phyloP scores from a whole-genome alignment of 2,329 filamentous ascomycete species.

The Diaporthe vexans region DNA sequence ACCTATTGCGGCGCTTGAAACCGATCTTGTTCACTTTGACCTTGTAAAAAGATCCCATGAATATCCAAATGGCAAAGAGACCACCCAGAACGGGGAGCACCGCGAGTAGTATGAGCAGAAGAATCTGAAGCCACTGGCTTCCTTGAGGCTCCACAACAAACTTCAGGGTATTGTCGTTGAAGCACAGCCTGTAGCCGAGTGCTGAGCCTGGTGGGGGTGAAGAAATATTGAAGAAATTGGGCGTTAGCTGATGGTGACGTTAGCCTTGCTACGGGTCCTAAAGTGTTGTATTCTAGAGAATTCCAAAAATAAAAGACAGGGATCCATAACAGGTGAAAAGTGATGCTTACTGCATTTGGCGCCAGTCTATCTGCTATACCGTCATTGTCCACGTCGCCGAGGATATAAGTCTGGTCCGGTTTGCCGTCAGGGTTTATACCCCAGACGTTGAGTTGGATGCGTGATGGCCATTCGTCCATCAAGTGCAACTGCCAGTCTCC shows the following conservation, averaged over 20 bases:
- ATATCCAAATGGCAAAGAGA: conserved; percentile 64
- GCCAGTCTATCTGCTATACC: conserved; percentile 72
- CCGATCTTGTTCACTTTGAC: conserved; percentile 58
- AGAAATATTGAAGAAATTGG: conserved; percentile 72
- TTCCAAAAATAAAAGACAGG: no score
- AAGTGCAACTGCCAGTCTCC: conserved; percentile 71
- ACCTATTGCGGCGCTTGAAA: conserved; percentile 48
- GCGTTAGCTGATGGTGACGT: conserved; percentile 53
- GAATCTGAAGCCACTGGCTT: conserved; percentile 66
- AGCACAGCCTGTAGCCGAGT: conserved; percentile 67
- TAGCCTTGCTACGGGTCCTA: no score
- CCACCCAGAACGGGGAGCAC: conserved; percentile 66
- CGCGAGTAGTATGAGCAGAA: conserved; percentile 67
- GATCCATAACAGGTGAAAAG: no score
- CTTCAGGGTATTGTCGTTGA: conserved; percentile 67
- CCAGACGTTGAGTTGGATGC: conserved; percentile 75
- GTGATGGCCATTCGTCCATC: conserved; percentile 74
- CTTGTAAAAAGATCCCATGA: conserved; percentile 73
- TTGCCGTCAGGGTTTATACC: conserved; percentile 74
- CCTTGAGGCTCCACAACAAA: conserved; percentile 68
- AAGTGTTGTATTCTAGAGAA: no score
- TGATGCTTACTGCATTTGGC: conserved; percentile 59
- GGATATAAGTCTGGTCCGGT: conserved; percentile 71
- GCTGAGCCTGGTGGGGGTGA: conserved; percentile 66
- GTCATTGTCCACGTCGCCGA: conserved; percentile 74